A percentile compares a stretch with the other conserved stretches of the same genome.
These are phyloP conservation scores for Syncephalastrum monosporum DNA, from an alignment of 371 early-diverging fungal genomes.

Conservation along the genomic window DNA sequence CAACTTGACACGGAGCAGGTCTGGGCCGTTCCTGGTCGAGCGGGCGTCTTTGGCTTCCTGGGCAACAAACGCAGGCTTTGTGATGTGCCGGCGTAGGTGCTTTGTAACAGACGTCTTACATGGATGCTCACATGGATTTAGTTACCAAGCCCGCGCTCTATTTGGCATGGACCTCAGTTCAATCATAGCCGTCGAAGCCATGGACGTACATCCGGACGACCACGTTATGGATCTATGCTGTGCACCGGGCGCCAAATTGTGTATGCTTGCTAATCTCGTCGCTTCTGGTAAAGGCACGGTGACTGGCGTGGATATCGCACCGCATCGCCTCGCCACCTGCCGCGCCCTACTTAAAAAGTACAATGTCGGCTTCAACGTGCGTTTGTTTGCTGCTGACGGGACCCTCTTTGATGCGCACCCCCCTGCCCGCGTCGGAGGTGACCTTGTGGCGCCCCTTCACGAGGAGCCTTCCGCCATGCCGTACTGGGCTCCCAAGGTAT, in stretches of 20 bases:
- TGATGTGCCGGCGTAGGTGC: slow-evolving; percentile 39
- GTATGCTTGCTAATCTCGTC: slow-evolving; percentile 74
- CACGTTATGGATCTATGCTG: slow-evolving; percentile 84
- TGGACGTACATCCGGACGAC: slow-evolving; percentile 58
- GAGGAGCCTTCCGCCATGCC: slow-evolving; percentile 41
- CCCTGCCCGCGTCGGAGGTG: slow-evolving; percentile 51
- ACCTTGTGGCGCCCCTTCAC: slow-evolving; percentile 8
- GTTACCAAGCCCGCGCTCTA: slow-evolving; percentile 45
- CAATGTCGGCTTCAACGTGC: slow-evolving; percentile 51
- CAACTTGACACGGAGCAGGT: slow-evolving; percentile 43
- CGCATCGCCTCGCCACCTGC: slow-evolving; percentile 72
- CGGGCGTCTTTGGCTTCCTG: slow-evolving; percentile 36
- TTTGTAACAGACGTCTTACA: not conserved
- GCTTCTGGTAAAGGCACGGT: slow-evolving; percentile 70
- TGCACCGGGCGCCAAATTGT: slow-evolving; percentile 84
- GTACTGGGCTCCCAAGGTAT: slow-evolving; percentile 75
- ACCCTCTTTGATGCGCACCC: slow-evolving; percentile 74
- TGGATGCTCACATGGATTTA: not conserved
- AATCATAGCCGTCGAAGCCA: slow-evolving; percentile 65
- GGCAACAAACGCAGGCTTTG: slow-evolving; percentile 29
- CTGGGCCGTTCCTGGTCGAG: slow-evolving; percentile 26
- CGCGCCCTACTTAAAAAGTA: slow-evolving; percentile 68
- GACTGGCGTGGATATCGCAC: slow-evolving; percentile 90
- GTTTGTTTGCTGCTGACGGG: slow-evolving; percentile 80
- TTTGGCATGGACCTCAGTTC: slow-evolving; percentile 89